These are phyloP conservation scores for Penicillium expansum DNA, from an alignment of 2,329 filamentous ascomycete genomes.

Conservation along the genomic window DNA sequence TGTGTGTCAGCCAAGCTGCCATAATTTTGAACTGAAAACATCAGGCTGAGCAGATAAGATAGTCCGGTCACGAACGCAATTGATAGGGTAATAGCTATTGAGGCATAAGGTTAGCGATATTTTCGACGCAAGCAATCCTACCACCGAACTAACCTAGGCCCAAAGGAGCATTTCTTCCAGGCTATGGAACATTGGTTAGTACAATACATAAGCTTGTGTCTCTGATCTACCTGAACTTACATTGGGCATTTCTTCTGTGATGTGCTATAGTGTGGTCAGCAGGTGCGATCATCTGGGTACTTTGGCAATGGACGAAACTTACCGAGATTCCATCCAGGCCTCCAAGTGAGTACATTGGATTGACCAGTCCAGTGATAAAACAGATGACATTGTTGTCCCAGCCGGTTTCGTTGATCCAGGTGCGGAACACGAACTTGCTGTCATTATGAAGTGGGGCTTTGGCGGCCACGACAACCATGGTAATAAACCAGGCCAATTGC, in stretches of 20 bases:
- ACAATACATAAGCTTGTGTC: background rate
- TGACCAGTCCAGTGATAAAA: constrained; percentile 53
- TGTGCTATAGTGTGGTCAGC: constrained; percentile 34
- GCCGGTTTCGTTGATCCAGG: constrained; percentile 54
- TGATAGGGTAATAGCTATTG: constrained; percentile 43
- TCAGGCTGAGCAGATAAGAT: constrained; percentile 51
- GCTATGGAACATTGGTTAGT: constrained; percentile 16
- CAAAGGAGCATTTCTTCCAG: constrained; percentile 33
- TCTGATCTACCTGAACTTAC: constrained; percentile 31
- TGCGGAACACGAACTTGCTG: constrained; percentile 52
- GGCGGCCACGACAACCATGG: constrained; percentile 50
- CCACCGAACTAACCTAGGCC: constrained; percentile 23
- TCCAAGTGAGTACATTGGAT: constrained; percentile 49
- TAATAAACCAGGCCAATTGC: constrained; percentile 49
- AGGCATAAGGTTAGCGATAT: constrained; percentile 7
- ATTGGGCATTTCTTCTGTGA: constrained; percentile 54
- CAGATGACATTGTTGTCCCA: constrained; percentile 52
- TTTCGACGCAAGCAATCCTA: background rate
- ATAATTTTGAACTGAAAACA: constrained; percentile 53
- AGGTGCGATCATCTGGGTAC: background rate
- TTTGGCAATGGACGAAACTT: background rate
- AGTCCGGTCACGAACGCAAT: constrained; percentile 53
- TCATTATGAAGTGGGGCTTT: constrained; percentile 47
- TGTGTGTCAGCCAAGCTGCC: constrained; percentile 38
- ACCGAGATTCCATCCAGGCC: constrained; percentile 49